Evolutionary conservation across 768 basidiomycete species (phyloP), one percentile per base, ranked within the genome.

Genomic region (Pholiota conissans): DNA sequence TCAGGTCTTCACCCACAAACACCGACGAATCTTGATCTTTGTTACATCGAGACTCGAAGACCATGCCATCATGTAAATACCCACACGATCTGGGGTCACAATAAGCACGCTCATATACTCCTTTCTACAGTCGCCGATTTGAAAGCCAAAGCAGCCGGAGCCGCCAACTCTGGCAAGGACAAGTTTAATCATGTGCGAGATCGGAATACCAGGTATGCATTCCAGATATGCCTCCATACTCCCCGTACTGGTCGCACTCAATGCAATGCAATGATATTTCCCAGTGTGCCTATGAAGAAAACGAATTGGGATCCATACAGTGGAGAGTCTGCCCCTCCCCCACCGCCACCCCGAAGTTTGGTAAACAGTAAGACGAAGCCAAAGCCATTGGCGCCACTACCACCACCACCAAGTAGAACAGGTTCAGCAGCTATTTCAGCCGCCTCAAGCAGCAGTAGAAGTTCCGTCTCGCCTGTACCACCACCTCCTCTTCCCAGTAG

Each of bases 291-390:
- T 3, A 69, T 87, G 65, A 81, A 80, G 56, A 83, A 84, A 55
- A 82, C 84, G 7, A 86, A 80, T 61, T 89, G 86, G 85, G 81
- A 88, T 67, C 85, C 75, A 34, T 79, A 82, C 58, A 83, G 79
- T 63, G 82, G 80, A 24, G 71, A 74, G n/a, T 73, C 78, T 5
- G 77, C 84, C 1, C 79, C 81, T 0, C 76, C 80, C 0, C 76
- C 80, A 8, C 78, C 81, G n/a, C 72, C 80, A 18, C 75, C 80
- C 5, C 66, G 72, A 55, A 66, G 59, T 57, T 40, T 67, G 46
- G 64, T 71, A 11, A 75, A 73, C 57, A 32, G 62, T 18, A 71
- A 59, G 49, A 67, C 67, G 18, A 73, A 74, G 49, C 76, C 76
- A 14, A 29, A 66, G 16, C 49, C 58, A 24, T 29, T 61, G 30